phyloP scores from a whole-genome alignment of 2,329 filamentous ascomycete species.

The Ophiocordyceps camponoti-rufipedis region DNA sequence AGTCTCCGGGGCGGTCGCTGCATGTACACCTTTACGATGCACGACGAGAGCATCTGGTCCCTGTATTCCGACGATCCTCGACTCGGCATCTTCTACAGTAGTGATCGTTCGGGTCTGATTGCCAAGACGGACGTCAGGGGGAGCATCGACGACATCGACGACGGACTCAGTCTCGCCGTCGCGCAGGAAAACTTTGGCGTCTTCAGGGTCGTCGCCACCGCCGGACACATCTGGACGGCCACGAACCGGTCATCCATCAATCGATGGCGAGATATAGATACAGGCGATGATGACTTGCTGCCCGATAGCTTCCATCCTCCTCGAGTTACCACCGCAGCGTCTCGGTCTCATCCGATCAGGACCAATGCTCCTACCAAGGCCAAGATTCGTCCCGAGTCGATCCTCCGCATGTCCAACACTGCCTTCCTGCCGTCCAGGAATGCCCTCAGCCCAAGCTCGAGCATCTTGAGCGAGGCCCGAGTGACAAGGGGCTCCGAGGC shows the following conservation, averaged over 20 bases:
- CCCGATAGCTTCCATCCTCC: constrained; percentile 34
- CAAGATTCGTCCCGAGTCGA: constrained; percentile 58
- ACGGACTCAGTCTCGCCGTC: constrained; percentile 77
- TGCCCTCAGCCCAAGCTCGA: constrained; percentile 34
- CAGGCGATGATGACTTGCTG: constrained; percentile 49
- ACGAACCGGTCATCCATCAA: constrained; percentile 86
- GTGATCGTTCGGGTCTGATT: constrained; percentile 80
- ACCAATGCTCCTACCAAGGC: constrained; percentile 25
- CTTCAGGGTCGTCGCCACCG: constrained; percentile 46
- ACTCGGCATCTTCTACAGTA: constrained; percentile 83
- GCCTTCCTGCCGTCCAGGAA: constrained; percentile 50
- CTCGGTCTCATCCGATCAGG: constrained; percentile 12
- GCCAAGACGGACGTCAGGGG: constrained; percentile 84
- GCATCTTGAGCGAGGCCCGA: constrained; percentile 25
- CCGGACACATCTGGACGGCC: constrained; percentile 74
- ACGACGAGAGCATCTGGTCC: constrained; percentile 96
- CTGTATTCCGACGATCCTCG: constrained; percentile 76
- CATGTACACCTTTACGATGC: constrained; percentile 97
- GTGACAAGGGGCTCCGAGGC: constrained; percentile 20
- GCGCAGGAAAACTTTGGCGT: constrained; percentile 82
- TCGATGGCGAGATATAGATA: constrained; percentile 77
- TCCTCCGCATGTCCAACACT: constrained; percentile 71
- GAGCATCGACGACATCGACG: constrained; percentile 50
- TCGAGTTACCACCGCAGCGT: constrained; percentile 21
- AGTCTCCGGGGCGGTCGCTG: constrained; percentile 87